Percentiles rank a stretch among this genome's conserved stretches.
These are phyloP conservation scores for Hyaloscypha variabilis DNA, from an alignment of 495 filamentous ascomycete species.

Conservation along the genomic window DNA sequence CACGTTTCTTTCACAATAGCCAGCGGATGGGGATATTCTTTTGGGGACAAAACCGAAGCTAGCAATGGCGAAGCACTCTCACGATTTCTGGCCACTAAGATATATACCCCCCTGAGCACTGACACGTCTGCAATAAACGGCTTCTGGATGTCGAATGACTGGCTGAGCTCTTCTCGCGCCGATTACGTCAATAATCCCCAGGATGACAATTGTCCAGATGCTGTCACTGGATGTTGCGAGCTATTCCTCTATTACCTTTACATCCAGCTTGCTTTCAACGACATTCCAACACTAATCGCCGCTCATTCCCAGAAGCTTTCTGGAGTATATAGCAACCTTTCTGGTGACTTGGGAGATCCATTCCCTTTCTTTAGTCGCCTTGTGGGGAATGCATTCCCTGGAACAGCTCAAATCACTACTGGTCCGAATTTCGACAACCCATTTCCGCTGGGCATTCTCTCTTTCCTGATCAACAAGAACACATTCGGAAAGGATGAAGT, in stretches of 20 bases:
- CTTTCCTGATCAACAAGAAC: background rate
- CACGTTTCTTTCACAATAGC: too few relatives aligned
- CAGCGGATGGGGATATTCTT: too few relatives aligned
- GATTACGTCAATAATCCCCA: too few relatives aligned
- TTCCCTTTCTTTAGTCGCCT: slow-evolving; percentile 7
- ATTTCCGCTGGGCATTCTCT: background rate
- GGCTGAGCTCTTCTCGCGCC: too few relatives aligned
- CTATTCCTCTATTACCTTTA: slow-evolving; percentile 9
- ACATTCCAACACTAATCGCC: background rate
- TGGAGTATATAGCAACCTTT: background rate
- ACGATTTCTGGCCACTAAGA: too few relatives aligned
- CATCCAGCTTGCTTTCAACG: background rate
- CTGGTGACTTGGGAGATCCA: background rate
- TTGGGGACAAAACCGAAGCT: too few relatives aligned
- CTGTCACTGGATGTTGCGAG: background rate
- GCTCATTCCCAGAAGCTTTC: background rate
- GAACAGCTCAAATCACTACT: background rate
- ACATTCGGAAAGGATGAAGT: background rate
- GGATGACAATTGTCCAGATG: too few relatives aligned
- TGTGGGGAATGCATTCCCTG: background rate
- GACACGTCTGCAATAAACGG: too few relatives aligned
- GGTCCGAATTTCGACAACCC: slow-evolving; percentile 7
- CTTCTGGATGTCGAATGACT: too few relatives aligned
- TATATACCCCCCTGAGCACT: too few relatives aligned
- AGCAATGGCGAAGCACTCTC: too few relatives aligned